Conservation (phyloP, 2,329 filamentous ascomycete genomes). For the Cladosporium phlei region DNA sequence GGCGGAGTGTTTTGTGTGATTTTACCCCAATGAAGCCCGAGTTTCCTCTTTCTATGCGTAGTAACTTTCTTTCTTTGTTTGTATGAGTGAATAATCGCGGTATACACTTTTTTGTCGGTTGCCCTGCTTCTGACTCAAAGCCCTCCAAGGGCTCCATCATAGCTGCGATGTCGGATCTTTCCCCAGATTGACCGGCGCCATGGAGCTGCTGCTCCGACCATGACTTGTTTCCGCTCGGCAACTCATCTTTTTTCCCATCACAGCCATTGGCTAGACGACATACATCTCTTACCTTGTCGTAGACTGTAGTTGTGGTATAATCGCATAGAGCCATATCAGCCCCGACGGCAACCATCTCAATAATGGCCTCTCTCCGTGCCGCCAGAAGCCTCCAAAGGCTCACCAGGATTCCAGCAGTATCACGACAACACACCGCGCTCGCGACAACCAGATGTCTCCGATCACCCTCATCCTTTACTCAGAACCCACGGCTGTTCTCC, state of each 20-base stretch:
- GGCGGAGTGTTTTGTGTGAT: neutral
- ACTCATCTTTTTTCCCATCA: conserved; percentile 10
- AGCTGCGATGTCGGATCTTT: conserved; percentile 4
- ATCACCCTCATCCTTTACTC: conserved; percentile 16
- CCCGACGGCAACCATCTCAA: neutral
- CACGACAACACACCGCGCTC: conserved; percentile 8
- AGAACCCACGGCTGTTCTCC: conserved; percentile 26
- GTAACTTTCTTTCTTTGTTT: neutral
- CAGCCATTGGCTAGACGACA: conserved; percentile 3
- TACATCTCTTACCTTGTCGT: neutral
- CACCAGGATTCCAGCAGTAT: conserved; percentile 6
- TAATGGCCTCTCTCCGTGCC: conserved; percentile 19
- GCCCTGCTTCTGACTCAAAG: conserved; percentile 1
- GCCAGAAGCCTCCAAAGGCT: conserved; percentile 21
- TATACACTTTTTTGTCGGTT: neutral
- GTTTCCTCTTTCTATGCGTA: too few relatives aligned
- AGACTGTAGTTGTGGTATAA: neutral
- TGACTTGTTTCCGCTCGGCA: neutral
- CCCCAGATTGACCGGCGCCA: neutral
- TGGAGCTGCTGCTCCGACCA: neutral
- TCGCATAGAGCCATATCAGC: neutral
- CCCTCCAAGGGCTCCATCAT: neutral
- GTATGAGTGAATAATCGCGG: neutral
- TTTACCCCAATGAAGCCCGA: too few relatives aligned
- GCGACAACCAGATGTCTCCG: conserved; percentile 13